These are phyloP conservation scores for Arctium lappa DNA, from an alignment of 129 eudicot species.

Conservation along the genomic window DNA sequence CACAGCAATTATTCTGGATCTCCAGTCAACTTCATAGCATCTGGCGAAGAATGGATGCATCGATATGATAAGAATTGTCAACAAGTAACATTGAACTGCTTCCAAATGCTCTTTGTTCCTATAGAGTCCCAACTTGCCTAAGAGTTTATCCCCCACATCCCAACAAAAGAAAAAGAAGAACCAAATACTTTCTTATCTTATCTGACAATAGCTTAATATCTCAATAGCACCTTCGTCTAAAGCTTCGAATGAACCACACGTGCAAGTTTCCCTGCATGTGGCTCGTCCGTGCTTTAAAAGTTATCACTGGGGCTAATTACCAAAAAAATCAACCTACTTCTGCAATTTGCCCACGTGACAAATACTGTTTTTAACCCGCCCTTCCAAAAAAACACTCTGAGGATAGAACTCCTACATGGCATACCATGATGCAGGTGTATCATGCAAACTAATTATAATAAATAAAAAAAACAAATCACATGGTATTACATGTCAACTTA, in stretches of 20 bases:
- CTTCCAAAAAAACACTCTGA: background rate
- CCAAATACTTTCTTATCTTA: background rate
- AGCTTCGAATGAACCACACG: too few relatives aligned
- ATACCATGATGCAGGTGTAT: background rate
- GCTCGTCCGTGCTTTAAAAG: too few relatives aligned
- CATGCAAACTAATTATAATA: background rate
- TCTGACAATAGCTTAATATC: background rate
- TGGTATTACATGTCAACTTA: background rate
- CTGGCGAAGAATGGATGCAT: constrained; percentile 28
- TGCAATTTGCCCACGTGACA: constrained; percentile 7
- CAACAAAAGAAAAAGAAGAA: background rate
- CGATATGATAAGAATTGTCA: constrained; percentile 13
- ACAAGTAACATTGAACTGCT: background rate
- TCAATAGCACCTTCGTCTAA: too few relatives aligned
- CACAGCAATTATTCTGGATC: constrained; percentile 79
- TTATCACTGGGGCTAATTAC: background rate
- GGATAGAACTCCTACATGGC: constrained; percentile 6
- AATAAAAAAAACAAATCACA: background rate
- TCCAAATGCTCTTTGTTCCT: constrained; percentile 3
- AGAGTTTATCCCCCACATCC: background rate
- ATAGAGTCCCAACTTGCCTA: background rate
- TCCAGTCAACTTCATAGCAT: constrained; percentile 98
- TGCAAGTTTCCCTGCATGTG: too few relatives aligned
- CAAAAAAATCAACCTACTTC: background rate
- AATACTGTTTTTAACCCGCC: background rate